Conservation (phyloP, 2,329 filamentous ascomycete species). For the Botrytis aclada region DNA sequence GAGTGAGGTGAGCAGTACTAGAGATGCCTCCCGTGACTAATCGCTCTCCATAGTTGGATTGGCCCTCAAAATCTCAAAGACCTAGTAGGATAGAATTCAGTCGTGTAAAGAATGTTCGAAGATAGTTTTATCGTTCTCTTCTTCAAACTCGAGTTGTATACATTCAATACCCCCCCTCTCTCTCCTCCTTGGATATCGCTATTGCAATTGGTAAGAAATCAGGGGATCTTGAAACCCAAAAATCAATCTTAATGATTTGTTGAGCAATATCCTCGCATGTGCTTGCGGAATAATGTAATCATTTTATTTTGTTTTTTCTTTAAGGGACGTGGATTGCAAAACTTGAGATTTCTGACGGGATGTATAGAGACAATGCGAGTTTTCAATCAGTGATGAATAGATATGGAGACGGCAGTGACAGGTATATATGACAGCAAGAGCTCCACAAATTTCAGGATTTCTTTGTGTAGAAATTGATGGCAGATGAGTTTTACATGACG, state of each 20-base stretch:
- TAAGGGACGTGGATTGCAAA: rapidly evolving
- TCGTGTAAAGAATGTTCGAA: neutral
- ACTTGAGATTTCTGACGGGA: no score
- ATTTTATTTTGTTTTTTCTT: no score
- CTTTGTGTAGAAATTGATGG: neutral
- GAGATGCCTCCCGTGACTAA: neutral
- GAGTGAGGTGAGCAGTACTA: neutral
- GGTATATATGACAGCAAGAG: neutral
- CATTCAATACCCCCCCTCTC: neutral
- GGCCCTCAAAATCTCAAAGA: neutral
- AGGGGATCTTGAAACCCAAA: neutral
- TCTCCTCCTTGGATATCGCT: neutral
- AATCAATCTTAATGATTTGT: neutral
- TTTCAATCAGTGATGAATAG: rapidly evolving
- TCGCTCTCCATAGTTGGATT: neutral
- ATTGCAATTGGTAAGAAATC: neutral
- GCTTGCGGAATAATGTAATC: neutral
- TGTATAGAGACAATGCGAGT: neutral
- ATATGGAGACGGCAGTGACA: neutral
- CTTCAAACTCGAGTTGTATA: neutral
- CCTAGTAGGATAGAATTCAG: no score
- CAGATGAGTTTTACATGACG: rapidly evolving
- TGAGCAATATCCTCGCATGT: neutral
- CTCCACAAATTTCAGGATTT: rapidly evolving
- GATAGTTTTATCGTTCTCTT: neutral